These are phyloP conservation scores for Hanseniaspora vineae DNA, from an alignment of 805 yeast species.

Conservation along the genomic window DNA sequence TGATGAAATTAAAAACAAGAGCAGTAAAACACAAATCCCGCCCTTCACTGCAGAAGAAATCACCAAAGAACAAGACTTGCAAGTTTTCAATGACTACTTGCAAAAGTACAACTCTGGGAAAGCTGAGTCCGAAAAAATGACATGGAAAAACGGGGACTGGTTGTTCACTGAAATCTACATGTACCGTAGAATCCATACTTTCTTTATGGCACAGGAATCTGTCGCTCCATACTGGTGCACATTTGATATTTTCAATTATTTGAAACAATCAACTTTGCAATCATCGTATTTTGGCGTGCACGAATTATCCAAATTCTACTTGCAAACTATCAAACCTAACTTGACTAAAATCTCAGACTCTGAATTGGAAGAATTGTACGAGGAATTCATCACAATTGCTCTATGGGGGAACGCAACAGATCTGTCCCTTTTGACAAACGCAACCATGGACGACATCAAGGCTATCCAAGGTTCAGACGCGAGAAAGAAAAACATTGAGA, in stretches of 20 bases:
- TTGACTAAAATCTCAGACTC: conserved; percentile 6
- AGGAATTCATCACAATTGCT: conserved; percentile 76
- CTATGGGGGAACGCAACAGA: conserved; percentile 99
- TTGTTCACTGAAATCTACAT: conserved; percentile 72
- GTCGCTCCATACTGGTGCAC: conserved; percentile 20
- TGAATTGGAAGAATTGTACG: conserved; percentile 36
- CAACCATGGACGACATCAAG: conserved; percentile 80
- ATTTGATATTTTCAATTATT: conserved; percentile 62
- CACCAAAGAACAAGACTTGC: conserved; percentile 29
- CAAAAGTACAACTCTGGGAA: conserved; percentile 2
- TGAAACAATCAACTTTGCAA: conserved; percentile 63
- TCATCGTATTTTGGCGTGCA: conserved; percentile 66
- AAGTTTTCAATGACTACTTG: conserved; percentile 45
- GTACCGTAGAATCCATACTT: conserved; percentile 49
- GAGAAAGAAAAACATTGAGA: conserved; percentile 66
- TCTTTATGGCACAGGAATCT: conserved; percentile 26
- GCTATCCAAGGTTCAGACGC: conserved; percentile 85
- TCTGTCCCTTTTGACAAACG: conserved; percentile 75
- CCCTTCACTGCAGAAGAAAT: conserved; percentile 31
- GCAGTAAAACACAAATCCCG: background rate
- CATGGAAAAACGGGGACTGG: conserved; percentile 90
- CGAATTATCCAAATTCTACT: conserved; percentile 44
- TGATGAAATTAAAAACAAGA: background rate
- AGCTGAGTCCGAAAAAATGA: conserved; percentile 18
- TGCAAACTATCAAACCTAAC: conserved; percentile 5